Evolutionary conservation across 2,329 filamentous ascomycete genomes (phyloP).

Genomic region (Penicillium brasilianum): DNA sequence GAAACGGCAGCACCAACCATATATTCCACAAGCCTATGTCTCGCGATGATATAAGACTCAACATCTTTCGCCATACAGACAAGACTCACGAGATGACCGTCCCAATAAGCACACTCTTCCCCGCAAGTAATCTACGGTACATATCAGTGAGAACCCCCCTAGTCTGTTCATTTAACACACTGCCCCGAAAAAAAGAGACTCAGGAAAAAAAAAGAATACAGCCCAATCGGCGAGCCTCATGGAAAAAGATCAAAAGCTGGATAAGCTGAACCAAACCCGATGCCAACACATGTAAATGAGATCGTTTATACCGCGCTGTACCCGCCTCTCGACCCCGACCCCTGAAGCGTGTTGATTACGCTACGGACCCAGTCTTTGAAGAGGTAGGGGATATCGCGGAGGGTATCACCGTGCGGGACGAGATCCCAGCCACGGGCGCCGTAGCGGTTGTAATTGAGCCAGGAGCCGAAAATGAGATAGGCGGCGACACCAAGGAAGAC

Average conservation of each 20-base stretch:
- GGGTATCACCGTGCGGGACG: constrained; percentile 87
- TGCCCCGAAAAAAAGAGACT: background rate
- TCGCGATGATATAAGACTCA: background rate
- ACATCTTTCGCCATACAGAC: background rate
- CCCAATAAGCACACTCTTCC: background rate
- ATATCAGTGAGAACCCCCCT: background rate
- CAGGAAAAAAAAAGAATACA: background rate
- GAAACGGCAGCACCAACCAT: background rate
- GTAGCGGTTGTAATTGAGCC: constrained; percentile 98
- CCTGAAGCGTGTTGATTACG: constrained; percentile 82
- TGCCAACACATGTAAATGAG: background rate
- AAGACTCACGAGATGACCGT: background rate
- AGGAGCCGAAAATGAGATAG: constrained; percentile 97
- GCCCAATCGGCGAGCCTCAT: background rate
- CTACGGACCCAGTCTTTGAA: constrained; percentile 84
- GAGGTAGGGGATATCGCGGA: constrained; percentile 90
- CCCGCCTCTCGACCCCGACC: constrained; percentile 80
- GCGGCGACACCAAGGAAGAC: constrained; percentile 82
- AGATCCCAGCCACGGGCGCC: constrained; percentile 94
- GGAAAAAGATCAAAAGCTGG: constrained; percentile 1
- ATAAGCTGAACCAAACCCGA: constrained; percentile 3
- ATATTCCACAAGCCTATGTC: background rate
- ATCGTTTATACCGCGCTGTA: constrained; percentile 80
- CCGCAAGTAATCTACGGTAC: constrained; percentile 9
- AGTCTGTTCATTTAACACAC: background rate